These are phyloP conservation scores for Xylaria nigripes DNA, from an alignment of 495 filamentous ascomycete species.

Conservation along the genomic window DNA sequence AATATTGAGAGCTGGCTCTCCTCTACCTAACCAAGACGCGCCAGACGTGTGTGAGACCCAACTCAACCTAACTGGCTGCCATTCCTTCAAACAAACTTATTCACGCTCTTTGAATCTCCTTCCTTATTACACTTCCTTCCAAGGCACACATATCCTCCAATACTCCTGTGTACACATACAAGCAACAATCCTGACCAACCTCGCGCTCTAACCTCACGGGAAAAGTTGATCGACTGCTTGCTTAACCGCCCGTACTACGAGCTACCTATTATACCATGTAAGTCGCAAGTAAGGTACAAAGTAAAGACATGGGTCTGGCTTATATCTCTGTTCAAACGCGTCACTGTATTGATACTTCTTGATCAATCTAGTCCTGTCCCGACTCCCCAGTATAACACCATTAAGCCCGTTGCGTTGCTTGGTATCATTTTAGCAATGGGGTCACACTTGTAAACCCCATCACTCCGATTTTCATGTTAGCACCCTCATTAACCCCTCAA, in stretches of 20 bases:
- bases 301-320: constrained; percentile 15
- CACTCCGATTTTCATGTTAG: neutral
- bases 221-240: constrained; percentile 11
- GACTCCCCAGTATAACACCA: constrained; percentile 29
- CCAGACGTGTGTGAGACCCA: constrained; percentile 28
- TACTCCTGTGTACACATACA: constrained; percentile 7
- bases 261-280: constrained; percentile 30
- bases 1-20: constrained; percentile 47
- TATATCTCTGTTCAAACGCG: constrained; percentile 13
- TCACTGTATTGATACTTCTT: constrained; percentile 13
- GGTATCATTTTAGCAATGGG: constrained; percentile 31
- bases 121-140: constrained; percentile 23
- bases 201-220: constrained; percentile 9
- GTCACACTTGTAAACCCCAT: constrained; percentile 34
- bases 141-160: constrained; percentile 11
- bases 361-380: constrained; percentile 19
- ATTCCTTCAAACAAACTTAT: constrained; percentile 33
- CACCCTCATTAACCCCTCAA: constrained; percentile 20
- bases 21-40: constrained; percentile 33
- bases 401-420: constrained; percentile 19
- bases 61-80: constrained; percentile 31
- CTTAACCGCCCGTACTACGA: constrained; percentile 21
- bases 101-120: constrained; percentile 33
- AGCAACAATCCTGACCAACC: constrained; percentile 10
- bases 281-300: constrained; percentile 22